phyloP scores from a whole-genome alignment of 192 early-diverging fungal genomes.

The Entomortierella lignicola region DNA sequence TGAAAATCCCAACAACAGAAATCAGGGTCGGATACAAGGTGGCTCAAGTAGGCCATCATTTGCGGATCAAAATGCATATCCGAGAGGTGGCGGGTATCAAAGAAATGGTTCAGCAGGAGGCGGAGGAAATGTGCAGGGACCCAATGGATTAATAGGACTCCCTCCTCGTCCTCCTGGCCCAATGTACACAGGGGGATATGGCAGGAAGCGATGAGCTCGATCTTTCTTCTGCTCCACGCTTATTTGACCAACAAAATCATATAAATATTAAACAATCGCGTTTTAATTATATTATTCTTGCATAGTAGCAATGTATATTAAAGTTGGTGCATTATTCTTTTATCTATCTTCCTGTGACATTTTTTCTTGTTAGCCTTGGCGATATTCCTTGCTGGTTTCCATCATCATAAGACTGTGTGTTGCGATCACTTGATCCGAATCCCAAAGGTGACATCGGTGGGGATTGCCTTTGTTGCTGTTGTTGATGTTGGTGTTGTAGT shows the following conservation, averaged over 20 bases:
- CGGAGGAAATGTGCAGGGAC: too few species aligned
- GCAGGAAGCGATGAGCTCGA: not conserved
- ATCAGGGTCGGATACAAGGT: conserved; percentile 14
- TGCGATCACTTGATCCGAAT: not conserved
- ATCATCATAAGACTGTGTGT: not conserved
- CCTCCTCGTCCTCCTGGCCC: conserved; percentile 8
- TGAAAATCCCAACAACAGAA: conserved; percentile 2
- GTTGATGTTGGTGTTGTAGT: not conserved
- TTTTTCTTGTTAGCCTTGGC: not conserved
- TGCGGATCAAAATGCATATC: conserved; percentile 44
- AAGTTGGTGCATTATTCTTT: not conserved
- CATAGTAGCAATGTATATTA: not conserved
- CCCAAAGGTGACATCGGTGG: not conserved
- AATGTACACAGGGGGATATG: conserved; percentile 45
- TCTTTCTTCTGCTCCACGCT: conserved; percentile 6
- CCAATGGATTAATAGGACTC: conserved; percentile 1
- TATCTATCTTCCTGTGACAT: not conserved
- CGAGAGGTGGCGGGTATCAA: conserved; percentile 16
- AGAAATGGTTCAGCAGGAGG: not conserved
- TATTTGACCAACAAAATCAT: not conserved
- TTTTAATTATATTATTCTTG: too few species aligned
- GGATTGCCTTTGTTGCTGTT: not conserved
- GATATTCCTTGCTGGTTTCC: not conserved
- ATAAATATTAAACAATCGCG: not conserved
- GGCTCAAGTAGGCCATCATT: conserved; percentile 18